These are phyloP conservation scores for Penicillium maclennaniae DNA, from an alignment of 495 filamentous ascomycete species.

Conservation along the genomic window DNA sequence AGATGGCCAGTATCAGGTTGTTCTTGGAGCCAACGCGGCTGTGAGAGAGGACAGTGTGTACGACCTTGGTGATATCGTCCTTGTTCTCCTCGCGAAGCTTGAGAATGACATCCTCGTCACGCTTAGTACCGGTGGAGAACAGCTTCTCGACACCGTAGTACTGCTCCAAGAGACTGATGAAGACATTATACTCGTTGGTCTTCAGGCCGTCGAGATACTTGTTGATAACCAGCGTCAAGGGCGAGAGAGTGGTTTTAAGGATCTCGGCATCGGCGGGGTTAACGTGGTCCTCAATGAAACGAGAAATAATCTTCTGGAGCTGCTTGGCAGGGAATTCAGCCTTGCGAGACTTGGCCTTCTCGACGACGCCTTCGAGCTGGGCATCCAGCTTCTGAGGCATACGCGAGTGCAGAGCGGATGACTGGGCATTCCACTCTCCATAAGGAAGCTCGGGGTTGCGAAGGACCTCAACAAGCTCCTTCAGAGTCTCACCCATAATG, in stretches of 20 bases:
- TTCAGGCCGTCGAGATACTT: slow-evolving; percentile 87
- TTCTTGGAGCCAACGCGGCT: slow-evolving; percentile 91
- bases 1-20: slow-evolving; percentile 84
- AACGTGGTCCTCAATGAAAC: slow-evolving; percentile 88
- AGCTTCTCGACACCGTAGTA: slow-evolving; percentile 81
- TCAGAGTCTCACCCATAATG: slow-evolving; percentile 84
- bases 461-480: slow-evolving; percentile 85
- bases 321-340: slow-evolving; percentile 91
- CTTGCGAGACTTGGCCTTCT: slow-evolving; percentile 69
- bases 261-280: slow-evolving; percentile 62
- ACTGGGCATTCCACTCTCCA: slow-evolving; percentile 93
- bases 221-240: slow-evolving; percentile 75
- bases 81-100: slow-evolving; percentile 94
- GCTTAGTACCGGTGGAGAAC: slow-evolving; percentile 77
- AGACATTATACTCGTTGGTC: slow-evolving; percentile 80
- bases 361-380: slow-evolving; percentile 75
- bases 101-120: slow-evolving; percentile 93
- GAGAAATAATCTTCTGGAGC: slow-evolving; percentile 73
- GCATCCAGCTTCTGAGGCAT: slow-evolving; percentile 92
- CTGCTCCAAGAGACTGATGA: slow-evolving; percentile 69
- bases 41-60: slow-evolving; percentile 88
- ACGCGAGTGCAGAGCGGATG: slow-evolving; percentile 88
- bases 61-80: slow-evolving; percentile 78
- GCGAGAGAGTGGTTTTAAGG: slow-evolving; percentile 69
- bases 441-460: slow-evolving; percentile 89